Evolutionary conservation across 192 early-diverging fungal genomes (phyloP).

Genomic region (Coemansia sp.): DNA sequence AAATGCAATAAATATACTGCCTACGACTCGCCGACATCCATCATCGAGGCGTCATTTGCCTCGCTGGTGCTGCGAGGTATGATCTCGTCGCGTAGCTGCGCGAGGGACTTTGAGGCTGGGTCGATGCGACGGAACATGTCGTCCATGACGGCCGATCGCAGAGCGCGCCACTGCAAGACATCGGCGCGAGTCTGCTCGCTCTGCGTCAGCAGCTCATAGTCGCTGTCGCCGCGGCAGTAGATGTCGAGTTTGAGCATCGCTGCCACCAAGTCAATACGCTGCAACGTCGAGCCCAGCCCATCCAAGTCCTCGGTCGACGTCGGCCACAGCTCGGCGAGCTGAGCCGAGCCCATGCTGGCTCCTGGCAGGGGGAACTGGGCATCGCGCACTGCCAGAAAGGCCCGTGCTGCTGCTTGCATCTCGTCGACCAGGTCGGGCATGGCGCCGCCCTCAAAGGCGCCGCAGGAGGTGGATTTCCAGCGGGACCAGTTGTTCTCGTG

Average conservation of each 20-base stretch:
- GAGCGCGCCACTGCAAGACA: slow-evolving; percentile 45
- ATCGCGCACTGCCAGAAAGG: slow-evolving; percentile 18
- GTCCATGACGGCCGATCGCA: slow-evolving; percentile 33
- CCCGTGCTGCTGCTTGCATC: slow-evolving; percentile 24
- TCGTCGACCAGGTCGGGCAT: slow-evolving; percentile 47
- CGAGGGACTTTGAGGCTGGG: slow-evolving; percentile 31
- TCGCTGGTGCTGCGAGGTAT: background rate
- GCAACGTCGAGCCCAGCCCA: slow-evolving; percentile 24
- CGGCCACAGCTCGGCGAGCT: slow-evolving; percentile 26
- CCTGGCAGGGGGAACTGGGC: background rate
- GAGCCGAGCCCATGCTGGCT: slow-evolving; percentile 21
- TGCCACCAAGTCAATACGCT: slow-evolving; percentile 16
- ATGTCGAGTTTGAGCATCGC: slow-evolving; percentile 38
- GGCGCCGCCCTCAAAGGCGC: slow-evolving; percentile 62
- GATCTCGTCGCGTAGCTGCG: slow-evolving; percentile 25
- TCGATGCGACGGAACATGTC: slow-evolving; percentile 42
- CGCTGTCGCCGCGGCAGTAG: slow-evolving; percentile 45
- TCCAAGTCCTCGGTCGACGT: slow-evolving; percentile 14
- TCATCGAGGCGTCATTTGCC: background rate
- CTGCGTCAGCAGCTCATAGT: slow-evolving; percentile 48
- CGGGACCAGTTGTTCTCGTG: slow-evolving; percentile 77
- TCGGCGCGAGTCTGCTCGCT: slow-evolving; percentile 40
- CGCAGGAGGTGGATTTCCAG: slow-evolving; percentile 82
- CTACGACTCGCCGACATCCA: background rate
- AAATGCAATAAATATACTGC: background rate